These are phyloP conservation scores for Mycena haematopus DNA, from an alignment of 768 basidiomycete genomes.

Conservation along the genomic window DNA sequence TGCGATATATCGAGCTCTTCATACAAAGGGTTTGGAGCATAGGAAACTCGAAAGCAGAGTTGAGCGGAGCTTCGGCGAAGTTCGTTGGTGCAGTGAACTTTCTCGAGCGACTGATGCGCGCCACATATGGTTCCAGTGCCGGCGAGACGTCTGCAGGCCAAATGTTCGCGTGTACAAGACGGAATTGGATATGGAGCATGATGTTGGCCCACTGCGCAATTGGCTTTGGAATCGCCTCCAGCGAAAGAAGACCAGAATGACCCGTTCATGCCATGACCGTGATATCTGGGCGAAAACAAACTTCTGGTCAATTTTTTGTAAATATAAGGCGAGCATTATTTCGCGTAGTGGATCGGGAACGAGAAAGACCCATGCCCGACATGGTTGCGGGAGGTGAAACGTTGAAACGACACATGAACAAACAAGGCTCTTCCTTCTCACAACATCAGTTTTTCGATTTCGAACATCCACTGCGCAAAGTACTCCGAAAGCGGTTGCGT, in stretches of 20 bases:
- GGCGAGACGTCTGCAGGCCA: neutral
- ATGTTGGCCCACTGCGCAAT: conserved; percentile 2
- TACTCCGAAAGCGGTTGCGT: no score
- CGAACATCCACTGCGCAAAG: no score
- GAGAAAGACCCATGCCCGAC: neutral
- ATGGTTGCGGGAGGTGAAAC: no score
- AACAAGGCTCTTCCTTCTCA: no score
- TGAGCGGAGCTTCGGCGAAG: neutral
- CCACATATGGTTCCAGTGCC: neutral
- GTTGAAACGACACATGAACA: no score
- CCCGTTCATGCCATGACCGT: neutral
- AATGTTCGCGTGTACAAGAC: neutral
- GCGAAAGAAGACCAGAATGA: conserved; percentile 11
- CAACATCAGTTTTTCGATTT: no score
- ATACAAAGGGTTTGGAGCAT: conserved; percentile 1
- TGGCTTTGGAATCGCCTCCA: neutral
- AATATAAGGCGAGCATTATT: neutral
- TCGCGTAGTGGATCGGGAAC: neutral
- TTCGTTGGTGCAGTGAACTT: neutral
- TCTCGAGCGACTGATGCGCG: conserved; percentile 5
- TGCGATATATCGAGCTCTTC: neutral
- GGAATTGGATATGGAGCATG: conserved; percentile 3
- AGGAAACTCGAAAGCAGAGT: conserved; percentile 2
- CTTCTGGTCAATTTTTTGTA: conserved; percentile 1
- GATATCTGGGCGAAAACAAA: conserved; percentile 12